These are phyloP conservation scores for Phytophthora parvispora DNA, from an alignment of 352 stramenopile genomes.

Conservation along the genomic window DNA sequence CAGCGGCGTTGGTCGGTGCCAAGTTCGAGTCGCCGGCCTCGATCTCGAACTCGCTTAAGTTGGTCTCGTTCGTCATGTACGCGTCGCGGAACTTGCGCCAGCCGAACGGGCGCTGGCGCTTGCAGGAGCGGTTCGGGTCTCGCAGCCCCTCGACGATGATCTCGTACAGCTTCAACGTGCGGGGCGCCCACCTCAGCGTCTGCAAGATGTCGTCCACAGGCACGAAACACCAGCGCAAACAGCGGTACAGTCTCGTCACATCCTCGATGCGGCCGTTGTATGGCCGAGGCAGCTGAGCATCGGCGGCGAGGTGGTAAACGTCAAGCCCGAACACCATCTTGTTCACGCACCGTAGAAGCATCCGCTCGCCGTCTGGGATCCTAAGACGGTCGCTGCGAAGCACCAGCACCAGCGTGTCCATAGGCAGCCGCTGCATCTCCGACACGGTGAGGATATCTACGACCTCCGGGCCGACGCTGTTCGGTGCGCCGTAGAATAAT, in stretches of 20 bases:
- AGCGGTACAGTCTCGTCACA: slow-evolving; percentile 54
- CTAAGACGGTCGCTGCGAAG: slow-evolving; percentile 67
- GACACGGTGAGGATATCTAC: slow-evolving; percentile 25
- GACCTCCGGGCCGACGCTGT: slow-evolving; percentile 21
- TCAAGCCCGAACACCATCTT: slow-evolving; percentile 43
- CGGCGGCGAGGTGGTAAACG: slow-evolving; percentile 6
- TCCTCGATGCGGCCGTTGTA: slow-evolving; percentile 39
- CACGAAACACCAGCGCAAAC: slow-evolving; percentile 69
- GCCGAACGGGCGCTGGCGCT: slow-evolving; percentile 28
- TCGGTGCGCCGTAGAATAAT: slow-evolving; percentile 59
- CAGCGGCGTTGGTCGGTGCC: slow-evolving; percentile 3
- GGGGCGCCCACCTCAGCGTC: slow-evolving; percentile 47
- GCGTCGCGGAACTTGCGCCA: slow-evolving; percentile 28
- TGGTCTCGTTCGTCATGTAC: slow-evolving; percentile 41
- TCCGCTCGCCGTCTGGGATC: slow-evolving; percentile 61
- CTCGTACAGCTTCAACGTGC: slow-evolving; percentile 60
- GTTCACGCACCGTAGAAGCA: slow-evolving; percentile 46
- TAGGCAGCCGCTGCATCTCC: slow-evolving; percentile 46
- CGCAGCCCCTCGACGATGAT: slow-evolving; percentile 42
- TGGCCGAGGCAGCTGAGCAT: slow-evolving; percentile 14
- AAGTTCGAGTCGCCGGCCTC: slow-evolving; percentile 53
- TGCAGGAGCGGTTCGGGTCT: slow-evolving; percentile 20
- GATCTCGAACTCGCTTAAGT: slow-evolving; percentile 70
- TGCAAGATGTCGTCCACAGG: slow-evolving; percentile 61
- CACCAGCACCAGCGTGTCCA: slow-evolving; percentile 64